Percentiles rank a stretch among this genome's conserved stretches.
Conservation (phyloP, 2,329 filamentous ascomycete genomes). For the Trematosphaeria pertusa region DNA sequence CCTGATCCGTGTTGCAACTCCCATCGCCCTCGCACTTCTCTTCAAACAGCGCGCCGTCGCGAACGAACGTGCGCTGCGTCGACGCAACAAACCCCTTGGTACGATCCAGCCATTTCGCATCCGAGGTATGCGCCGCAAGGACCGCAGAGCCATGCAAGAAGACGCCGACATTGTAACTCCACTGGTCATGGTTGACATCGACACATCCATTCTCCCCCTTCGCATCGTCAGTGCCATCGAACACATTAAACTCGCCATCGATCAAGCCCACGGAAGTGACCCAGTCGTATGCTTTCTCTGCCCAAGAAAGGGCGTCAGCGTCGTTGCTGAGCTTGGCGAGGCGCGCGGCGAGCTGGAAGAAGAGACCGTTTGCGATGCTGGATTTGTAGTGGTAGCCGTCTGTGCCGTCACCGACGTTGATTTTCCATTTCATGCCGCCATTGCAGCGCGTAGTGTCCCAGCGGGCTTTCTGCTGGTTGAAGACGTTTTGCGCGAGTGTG, state of each 20-base stretch:
- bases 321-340: slow-evolving; percentile 71
- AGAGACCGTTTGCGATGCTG: slow-evolving; percentile 75
- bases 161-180: slow-evolving; percentile 60
- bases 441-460: slow-evolving; percentile 72
- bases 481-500: slow-evolving; percentile 71
- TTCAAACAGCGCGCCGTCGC: slow-evolving; percentile 55
- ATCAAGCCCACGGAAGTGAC: slow-evolving; percentile 56
- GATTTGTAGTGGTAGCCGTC: slow-evolving; percentile 84
- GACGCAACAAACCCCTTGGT: slow-evolving; percentile 46
- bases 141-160: slow-evolving; percentile 57
- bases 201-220: slow-evolving; percentile 54
- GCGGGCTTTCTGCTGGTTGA: slow-evolving; percentile 70
- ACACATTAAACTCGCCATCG: slow-evolving; percentile 57
- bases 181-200: slow-evolving; percentile 50
- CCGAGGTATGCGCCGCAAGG: slow-evolving; percentile 28
- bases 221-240: slow-evolving; percentile 56
- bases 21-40: slow-evolving; percentile 65
- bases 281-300: slow-evolving; percentile 67
- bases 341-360: slow-evolving; percentile 81
- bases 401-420: slow-evolving; percentile 68
- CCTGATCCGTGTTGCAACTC: slow-evolving; percentile 70
- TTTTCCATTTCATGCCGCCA: slow-evolving; percentile 76
- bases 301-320: slow-evolving; percentile 62
- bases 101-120: slow-evolving; percentile 26
- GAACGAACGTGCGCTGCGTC: slow-evolving; percentile 31